Evolutionary conservation across 768 basidiomycete genomes (phyloP), one percentile per base, ranked within the genome.

Genomic region (Amanita inopinata): DNA sequence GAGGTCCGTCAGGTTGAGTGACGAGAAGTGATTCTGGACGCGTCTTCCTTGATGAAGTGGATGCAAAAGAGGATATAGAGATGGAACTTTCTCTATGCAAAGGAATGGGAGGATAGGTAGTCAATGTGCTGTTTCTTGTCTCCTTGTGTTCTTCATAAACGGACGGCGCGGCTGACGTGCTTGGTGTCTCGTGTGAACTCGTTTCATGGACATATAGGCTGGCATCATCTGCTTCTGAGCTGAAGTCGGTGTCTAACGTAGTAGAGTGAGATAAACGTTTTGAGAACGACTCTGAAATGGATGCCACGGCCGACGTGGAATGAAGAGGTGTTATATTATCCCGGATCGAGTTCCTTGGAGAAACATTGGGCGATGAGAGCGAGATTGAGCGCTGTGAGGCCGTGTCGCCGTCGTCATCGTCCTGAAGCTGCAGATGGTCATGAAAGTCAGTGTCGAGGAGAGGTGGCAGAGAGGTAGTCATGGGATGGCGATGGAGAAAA

Each of bases 351-450:
- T 65, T 61, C 31, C 71, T 64, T 4, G 71, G 71, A 5, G 84
- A 85, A 35, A 46, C 57, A 10, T 75, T 58, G 2, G 81, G 72
- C 2, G 83, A 84, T 22, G 77, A 78, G 31, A 88, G 75, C 17
- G 83, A 73, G 38, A 88, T 82, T 1, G 86, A 88, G 30, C 71
- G 76, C 53, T 84, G 81, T 6, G 83, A 86, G 11, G 86, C 83
- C 3, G 83, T 86, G 54, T 88, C 86, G 45, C 70, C 76, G 49
- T 83, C 83, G 45, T 65, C 69, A 43, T 71, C 71, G 45, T 61
- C 60, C 2, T 27, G 25, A 12, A n/a, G 15, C 9, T 27, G 60
- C 12, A 57, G 49, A 32, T 61, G 52, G 38, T 51, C 51, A 46
- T 53, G 61, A 32, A 53, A 50, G 34, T 58, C 54, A 14, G n/a